These are phyloP conservation scores for Panicum hallii DNA, from an alignment of 202 grass and related monocot genomes.

Conservation along the genomic window DNA sequence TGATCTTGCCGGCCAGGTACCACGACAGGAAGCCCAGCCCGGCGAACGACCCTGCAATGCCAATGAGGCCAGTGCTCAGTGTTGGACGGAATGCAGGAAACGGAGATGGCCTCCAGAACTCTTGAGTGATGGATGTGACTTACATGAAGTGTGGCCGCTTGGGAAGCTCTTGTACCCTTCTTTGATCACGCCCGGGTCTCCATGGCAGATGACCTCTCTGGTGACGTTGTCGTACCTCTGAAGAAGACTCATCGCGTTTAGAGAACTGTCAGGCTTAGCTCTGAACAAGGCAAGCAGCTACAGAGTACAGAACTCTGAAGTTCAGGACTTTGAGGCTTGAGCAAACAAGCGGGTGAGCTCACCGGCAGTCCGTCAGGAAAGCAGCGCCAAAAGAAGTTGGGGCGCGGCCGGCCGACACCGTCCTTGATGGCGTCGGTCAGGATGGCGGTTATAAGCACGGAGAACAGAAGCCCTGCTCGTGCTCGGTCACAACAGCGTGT, in stretches of 20 bases:
- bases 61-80: neutral
- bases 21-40: constrained; percentile 53
- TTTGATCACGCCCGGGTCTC: too few relatives aligned
- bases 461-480: constrained; percentile 65
- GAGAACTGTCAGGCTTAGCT: too few relatives aligned
- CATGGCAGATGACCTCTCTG: too few relatives aligned
- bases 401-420: constrained; percentile 60
- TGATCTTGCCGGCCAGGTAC: constrained; percentile 55
- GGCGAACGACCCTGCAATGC: constrained; percentile 44
- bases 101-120: neutral
- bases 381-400: constrained; percentile 76
- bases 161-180: constrained; percentile 82
- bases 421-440: constrained; percentile 79
- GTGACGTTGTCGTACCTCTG: too few relatives aligned
- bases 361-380: constrained; percentile 62
- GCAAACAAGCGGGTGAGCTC: neutral
- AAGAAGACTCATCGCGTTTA: too few relatives aligned
- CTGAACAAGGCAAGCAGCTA: too few relatives aligned
- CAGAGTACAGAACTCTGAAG: too few relatives aligned
- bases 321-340: too few relatives aligned
- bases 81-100: neutral
- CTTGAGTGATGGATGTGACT: neutral
- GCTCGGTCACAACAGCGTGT: neutral
- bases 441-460: constrained; percentile 68
- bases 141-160: constrained; percentile 71